Conservation (phyloP, 306 rosid species). For the Echinosophora koreensis region DNA sequence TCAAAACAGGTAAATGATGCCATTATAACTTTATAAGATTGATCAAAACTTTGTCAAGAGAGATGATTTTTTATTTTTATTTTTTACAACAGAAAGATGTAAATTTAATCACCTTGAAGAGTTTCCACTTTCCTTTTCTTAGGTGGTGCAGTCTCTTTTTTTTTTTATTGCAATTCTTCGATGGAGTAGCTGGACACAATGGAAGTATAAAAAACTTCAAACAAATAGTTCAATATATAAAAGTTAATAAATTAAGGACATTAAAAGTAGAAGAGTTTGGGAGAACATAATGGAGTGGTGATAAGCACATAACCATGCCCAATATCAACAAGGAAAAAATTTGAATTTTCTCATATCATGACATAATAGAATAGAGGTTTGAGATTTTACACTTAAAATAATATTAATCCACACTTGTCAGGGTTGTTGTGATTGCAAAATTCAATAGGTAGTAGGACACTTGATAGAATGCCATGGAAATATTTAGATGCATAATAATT, state of each 20-base stretch:
- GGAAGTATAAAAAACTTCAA: constrained; percentile 46
- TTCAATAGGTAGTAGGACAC: neutral
- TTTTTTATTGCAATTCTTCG: constrained; percentile 75
- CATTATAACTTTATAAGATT: constrained; percentile 3
- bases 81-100: constrained; percentile 7
- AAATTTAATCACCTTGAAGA: constrained; percentile 73
- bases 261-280: constrained; percentile 32
- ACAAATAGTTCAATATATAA: constrained; percentile 29
- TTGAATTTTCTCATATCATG: constrained; percentile 20
- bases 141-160: constrained; percentile 75
- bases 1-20: constrained; percentile 23
- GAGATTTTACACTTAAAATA: constrained; percentile 18
- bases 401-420: neutral
- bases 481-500: neutral
- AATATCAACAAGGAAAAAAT: constrained; percentile 1
- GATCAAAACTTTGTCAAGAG: neutral
- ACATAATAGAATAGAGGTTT: constrained; percentile 31
- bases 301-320: constrained; percentile 40
- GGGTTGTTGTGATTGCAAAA: neutral
- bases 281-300: constrained; percentile 41
- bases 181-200: constrained; percentile 67
- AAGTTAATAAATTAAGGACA: constrained; percentile 33
- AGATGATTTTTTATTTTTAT: neutral
- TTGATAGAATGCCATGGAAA: neutral
- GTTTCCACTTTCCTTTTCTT: constrained; percentile 83